Evolutionary conservation across 2,329 filamentous ascomycete genomes (phyloP), one percentile per base, ranked within the genome.

Genomic region (Laburnicola sp.): DNA sequence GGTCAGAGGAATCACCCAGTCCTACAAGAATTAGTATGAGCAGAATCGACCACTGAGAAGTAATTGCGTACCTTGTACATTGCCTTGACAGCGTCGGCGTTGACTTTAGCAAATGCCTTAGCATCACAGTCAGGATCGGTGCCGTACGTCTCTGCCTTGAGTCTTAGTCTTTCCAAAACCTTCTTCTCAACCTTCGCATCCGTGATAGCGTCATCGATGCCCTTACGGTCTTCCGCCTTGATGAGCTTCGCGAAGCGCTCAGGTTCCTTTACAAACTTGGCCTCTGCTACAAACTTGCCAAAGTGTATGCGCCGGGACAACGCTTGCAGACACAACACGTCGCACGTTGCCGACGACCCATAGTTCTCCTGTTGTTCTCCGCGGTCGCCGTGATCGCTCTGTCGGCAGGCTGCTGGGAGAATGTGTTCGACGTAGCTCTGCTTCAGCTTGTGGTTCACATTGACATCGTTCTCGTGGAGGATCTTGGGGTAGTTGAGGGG

Each of bases 271-370:
- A 83, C 83, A 75, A 97, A 99, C 77, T 99, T 99, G 53, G 87
- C 86, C 80, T 99, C 94, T 37, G 94, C 94, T 6, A 99, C 94
- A 67, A 97, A 97, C 77, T 97, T 99, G 62, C 94, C 94, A 76
- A 96, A 99, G 75, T 99, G 94, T 62, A 99, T 94, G 48, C 94
- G 82, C 36, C 93, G 83, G 34, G 90, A 95, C 40, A 99, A 77
- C 3, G 94, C 89, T 78, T 99, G 94, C 58, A 99, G 79, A 65
- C 89, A 93, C 46, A 84, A 82, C 54, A 99, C 94, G 74, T 99
- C 94, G 70, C 88, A 91, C 0, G 91, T 96, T 1, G 91, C 93
- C 0, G 92, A 82, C 4, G 89, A 95, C 11, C 94, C 94, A 76
- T 97, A 99, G 76, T 99, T 97, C 75, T 97, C 94, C 71, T 91